Percentiles rank a stretch among this genome's conserved stretches.
phyloP scores from a whole-genome alignment of 371 early-diverging fungal species.

The Batrachochytrium dendrobatidis region DNA sequence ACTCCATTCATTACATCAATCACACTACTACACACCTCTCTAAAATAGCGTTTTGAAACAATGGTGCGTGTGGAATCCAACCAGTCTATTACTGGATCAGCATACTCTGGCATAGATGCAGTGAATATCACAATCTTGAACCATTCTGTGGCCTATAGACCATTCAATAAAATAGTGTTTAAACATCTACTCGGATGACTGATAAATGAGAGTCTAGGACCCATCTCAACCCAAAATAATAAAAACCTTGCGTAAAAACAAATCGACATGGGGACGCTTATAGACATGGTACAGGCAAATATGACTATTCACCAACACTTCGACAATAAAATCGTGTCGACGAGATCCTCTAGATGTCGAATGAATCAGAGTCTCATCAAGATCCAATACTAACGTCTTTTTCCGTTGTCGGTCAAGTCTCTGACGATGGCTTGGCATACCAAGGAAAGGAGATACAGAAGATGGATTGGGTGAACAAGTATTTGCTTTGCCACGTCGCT shows the following conservation, averaged over 20 bases:
- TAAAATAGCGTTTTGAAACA: slow-evolving; percentile 75
- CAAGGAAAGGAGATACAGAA: too few species aligned
- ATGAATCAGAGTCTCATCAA: slow-evolving; percentile 96
- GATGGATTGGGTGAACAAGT: too few species aligned
- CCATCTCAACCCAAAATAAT: neutral
- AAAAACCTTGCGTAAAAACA: slow-evolving; percentile 77
- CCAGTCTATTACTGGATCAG: slow-evolving; percentile 94
- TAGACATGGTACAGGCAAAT: slow-evolving; percentile 89
- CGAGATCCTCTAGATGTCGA: slow-evolving; percentile 66
- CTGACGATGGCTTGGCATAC: too few species aligned
- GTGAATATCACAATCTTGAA: slow-evolving; percentile 98
- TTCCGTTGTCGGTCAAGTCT: neutral
- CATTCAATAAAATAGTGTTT: neutral
- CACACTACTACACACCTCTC: slow-evolving; percentile 51
- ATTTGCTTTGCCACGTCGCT: too few species aligned
- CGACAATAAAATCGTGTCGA: slow-evolving; percentile 67
- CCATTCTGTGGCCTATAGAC: slow-evolving; percentile 79
- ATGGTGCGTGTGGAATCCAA: slow-evolving; percentile 72
- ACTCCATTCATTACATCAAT: neutral
- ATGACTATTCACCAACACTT: slow-evolving; percentile 85
- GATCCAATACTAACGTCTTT: slow-evolving; percentile 90
- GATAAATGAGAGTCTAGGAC: neutral
- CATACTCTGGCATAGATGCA: slow-evolving; percentile 95
- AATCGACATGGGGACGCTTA: slow-evolving; percentile 93
- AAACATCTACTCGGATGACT: neutral